These are phyloP conservation scores for Corylus heterophylla DNA, from an alignment of 306 rosid species.

Conservation along the genomic window DNA sequence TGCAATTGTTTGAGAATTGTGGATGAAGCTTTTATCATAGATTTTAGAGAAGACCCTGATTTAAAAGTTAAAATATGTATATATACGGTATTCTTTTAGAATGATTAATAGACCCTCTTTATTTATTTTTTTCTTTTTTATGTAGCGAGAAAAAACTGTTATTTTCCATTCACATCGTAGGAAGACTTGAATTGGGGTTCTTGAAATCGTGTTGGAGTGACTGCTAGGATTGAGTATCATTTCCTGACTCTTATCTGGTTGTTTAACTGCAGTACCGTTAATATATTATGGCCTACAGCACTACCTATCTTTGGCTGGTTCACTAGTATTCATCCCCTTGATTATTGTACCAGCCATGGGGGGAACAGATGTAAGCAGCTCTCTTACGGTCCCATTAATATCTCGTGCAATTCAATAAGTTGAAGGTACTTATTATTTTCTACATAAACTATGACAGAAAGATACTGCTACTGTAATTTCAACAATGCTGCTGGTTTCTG, in stretches of 20 bases:
- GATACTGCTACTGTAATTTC: slow-evolving; percentile 89
- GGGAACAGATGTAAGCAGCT: slow-evolving; percentile 75
- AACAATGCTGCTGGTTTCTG: slow-evolving; percentile 87
- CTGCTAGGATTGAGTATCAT: slow-evolving; percentile 8
- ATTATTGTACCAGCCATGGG: slow-evolving; percentile 83
- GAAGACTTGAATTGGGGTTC: background rate
- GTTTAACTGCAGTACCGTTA: slow-evolving; percentile 60
- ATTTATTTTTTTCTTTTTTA: background rate
- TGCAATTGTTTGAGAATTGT: background rate
- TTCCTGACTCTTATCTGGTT: slow-evolving; percentile 26
- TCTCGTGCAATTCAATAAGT: slow-evolving; percentile 20
- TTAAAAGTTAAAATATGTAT: background rate
- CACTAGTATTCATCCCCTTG: slow-evolving; percentile 75
- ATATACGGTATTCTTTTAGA: background rate
- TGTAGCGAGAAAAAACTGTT: background rate
- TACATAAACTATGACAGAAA: slow-evolving; percentile 52
- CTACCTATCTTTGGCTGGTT: slow-evolving; percentile 86
- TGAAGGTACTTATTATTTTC: slow-evolving; percentile 13
- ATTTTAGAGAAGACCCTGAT: background rate
- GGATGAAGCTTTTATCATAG: background rate
- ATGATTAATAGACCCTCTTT: background rate
- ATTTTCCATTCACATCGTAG: background rate
- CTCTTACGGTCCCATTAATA: slow-evolving; percentile 24
- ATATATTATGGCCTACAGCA: slow-evolving; percentile 86
- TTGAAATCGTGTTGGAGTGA: slow-evolving; percentile 22